Percentiles rank a stretch among this genome's conserved stretches.
phyloP scores from a whole-genome alignment of 208 protist genomes.

The Porcisia deanei region DNA sequence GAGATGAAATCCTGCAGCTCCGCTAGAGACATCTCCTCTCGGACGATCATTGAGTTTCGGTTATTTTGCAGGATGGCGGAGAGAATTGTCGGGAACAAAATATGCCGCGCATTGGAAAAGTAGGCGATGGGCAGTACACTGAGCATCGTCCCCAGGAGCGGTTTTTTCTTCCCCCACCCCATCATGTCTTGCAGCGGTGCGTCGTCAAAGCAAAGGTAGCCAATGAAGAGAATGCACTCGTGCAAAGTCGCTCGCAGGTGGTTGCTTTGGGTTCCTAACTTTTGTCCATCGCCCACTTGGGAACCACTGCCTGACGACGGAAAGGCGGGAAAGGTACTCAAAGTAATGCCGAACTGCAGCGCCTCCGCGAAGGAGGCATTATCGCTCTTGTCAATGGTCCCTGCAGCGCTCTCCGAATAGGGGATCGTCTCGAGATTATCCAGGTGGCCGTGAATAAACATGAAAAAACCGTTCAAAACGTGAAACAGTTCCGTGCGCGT shows the following conservation, averaged over 20 bases:
- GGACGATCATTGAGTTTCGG: conserved; percentile 61
- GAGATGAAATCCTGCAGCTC: conserved; percentile 58
- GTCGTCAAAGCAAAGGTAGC: conserved; percentile 84
- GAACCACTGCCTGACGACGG: conserved; percentile 11
- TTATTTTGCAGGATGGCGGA: conserved; percentile 47
- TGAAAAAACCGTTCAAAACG: conserved; percentile 69
- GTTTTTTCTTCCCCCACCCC: conserved; percentile 71
- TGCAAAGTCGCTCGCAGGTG: conserved; percentile 78
- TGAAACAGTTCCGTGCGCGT: conserved; percentile 81
- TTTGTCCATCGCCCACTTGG: conserved; percentile 16
- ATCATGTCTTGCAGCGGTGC: conserved; percentile 77
- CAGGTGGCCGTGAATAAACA: conserved; percentile 58
- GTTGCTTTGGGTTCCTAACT: conserved; percentile 29
- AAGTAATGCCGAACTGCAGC: conserved; percentile 70
- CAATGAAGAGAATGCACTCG: conserved; percentile 79
- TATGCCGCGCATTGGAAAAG: conserved; percentile 81
- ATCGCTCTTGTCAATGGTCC: background rate
- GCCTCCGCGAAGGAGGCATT: conserved; percentile 68
- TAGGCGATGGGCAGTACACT: conserved; percentile 76
- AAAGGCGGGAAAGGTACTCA: conserved; percentile 44
- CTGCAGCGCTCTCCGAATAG: conserved; percentile 19
- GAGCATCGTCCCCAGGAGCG: conserved; percentile 65
- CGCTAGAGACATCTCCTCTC: conserved; percentile 70
- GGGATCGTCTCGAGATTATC: conserved; percentile 64
- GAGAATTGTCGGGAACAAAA: conserved; percentile 81